Evolutionary conservation across 768 basidiomycete species (phyloP).

Genomic region (Auriscalpium vulgare): DNA sequence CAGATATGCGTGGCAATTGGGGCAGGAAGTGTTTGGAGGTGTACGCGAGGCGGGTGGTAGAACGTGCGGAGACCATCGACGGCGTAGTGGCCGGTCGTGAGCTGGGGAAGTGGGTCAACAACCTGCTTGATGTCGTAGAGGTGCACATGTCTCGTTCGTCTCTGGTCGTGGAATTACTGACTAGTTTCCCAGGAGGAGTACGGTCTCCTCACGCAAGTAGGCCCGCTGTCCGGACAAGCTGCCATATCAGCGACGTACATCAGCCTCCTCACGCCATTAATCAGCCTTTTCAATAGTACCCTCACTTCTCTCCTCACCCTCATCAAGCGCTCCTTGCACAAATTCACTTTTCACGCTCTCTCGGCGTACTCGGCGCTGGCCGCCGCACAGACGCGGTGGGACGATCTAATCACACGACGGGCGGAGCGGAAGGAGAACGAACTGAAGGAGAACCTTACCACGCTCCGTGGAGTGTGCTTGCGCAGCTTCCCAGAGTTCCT

Average conservation of each 20-base stretch:
- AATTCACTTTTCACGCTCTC: constrained; percentile 74
- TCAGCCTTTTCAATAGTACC: constrained; percentile 57
- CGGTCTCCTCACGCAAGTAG: constrained; percentile 51
- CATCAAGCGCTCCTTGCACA: constrained; percentile 71
- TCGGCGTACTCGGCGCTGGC: constrained; percentile 57
- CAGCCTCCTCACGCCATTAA: constrained; percentile 55
- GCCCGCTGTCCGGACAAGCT: constrained; percentile 45
- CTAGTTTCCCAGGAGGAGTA: constrained; percentile 51
- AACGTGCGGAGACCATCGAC: constrained; percentile 63
- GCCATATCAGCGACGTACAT: constrained; percentile 51
- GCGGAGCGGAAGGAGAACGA: constrained; percentile 46
- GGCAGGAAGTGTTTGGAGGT: constrained; percentile 64
- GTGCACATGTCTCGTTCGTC: constrained; percentile 26
- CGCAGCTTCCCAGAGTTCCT: constrained; percentile 81
- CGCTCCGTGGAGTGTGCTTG: constrained; percentile 60
- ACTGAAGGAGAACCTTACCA: constrained; percentile 59
- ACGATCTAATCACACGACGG: constrained; percentile 49
- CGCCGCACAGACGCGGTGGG: constrained; percentile 55
- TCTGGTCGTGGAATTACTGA: neutral
- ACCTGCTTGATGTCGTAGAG: constrained; percentile 58
- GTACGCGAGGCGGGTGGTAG: constrained; percentile 60
- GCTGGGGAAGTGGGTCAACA: constrained; percentile 63
- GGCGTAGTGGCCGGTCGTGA: constrained; percentile 60
- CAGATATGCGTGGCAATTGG: constrained; percentile 83
- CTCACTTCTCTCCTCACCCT: constrained; percentile 53